Evolutionary conservation across 805 yeast genomes (phyloP).

Genomic region (Myxozyma geophila): DNA sequence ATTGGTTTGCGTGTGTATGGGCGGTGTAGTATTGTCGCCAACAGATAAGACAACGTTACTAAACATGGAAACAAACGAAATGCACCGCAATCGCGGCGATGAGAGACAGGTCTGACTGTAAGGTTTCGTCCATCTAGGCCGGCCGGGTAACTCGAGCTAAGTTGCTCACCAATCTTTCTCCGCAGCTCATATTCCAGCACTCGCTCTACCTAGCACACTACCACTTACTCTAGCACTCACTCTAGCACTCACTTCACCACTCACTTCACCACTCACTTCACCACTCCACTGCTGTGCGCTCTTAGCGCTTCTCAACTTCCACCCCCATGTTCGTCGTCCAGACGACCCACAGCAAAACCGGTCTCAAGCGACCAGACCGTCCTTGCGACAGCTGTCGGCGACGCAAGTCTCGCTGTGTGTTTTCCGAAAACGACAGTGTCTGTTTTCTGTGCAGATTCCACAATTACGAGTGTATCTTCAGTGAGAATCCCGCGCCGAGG

Average conservation of each 20-base stretch:
- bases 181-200: background rate
- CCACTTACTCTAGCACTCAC: background rate
- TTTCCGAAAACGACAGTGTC: constrained; percentile 35
- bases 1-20: too few relatives aligned
- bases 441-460: constrained; percentile 37
- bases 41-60: too few relatives aligned
- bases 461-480: constrained; percentile 37
- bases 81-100: background rate
- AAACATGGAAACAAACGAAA: background rate
- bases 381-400: constrained; percentile 38
- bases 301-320: background rate
- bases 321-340: constrained; percentile 33
- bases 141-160: background rate
- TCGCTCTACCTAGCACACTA: background rate
- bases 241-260: background rate
- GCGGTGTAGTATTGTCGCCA: too few relatives aligned
- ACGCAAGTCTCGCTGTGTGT: constrained; percentile 37
- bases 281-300: background rate
- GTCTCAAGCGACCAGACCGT: constrained; percentile 37
- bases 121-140: background rate
- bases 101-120: background rate
- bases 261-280: background rate
- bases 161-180: background rate
- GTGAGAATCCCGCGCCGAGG: constrained; percentile 34
- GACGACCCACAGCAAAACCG: constrained; percentile 37